A percentile compares a stretch with the other conserved stretches of the same genome.
These are phyloP conservation scores for Mycothermus thermophilus DNA, from an alignment of 495 filamentous ascomycete genomes.

Conservation along the genomic window DNA sequence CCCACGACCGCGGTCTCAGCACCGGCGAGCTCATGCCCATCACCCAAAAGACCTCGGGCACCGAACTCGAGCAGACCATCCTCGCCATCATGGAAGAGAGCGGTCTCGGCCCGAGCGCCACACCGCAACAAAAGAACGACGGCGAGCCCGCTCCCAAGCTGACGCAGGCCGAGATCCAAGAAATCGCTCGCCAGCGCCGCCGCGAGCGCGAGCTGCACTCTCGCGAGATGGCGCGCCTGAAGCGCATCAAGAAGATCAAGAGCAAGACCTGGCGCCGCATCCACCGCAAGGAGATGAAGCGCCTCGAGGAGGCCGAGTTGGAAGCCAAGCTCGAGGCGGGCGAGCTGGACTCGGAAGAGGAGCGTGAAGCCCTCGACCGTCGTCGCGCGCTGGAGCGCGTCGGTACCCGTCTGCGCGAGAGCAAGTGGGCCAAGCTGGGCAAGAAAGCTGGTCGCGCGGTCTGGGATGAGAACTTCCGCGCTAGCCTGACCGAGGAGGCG, in stretches of 20 bases:
- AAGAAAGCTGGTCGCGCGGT: slow-evolving; percentile 63
- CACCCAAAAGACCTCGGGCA: slow-evolving; percentile 45
- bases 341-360: slow-evolving; percentile 53
- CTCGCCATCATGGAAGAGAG: slow-evolving; percentile 79
- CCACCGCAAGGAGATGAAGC: slow-evolving; percentile 73
- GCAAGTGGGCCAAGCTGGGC: slow-evolving; percentile 86
- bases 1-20: slow-evolving; percentile 35
- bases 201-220: slow-evolving; percentile 74
- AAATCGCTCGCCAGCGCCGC: slow-evolving; percentile 59
- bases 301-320: slow-evolving; percentile 53
- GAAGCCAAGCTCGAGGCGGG: slow-evolving; percentile 55
- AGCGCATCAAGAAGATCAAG: slow-evolving; percentile 97
- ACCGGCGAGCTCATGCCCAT: slow-evolving; percentile 42
- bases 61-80: slow-evolving; percentile 71
- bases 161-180: slow-evolving; percentile 54
- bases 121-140: slow-evolving; percentile 37
- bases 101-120: slow-evolving; percentile 45
- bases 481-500: slow-evolving; percentile 69
- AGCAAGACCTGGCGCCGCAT: slow-evolving; percentile 84
- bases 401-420: slow-evolving; percentile 75
- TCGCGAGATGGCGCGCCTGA: slow-evolving; percentile 76
- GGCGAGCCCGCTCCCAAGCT: slow-evolving; percentile 60
- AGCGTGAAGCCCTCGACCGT: slow-evolving; percentile 65
- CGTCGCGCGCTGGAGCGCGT: slow-evolving; percentile 76
- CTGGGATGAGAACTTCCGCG: slow-evolving; percentile 73